These are phyloP conservation scores for Moringa oleifera DNA, from an alignment of 345 rosid genomes.

Conservation along the genomic window DNA sequence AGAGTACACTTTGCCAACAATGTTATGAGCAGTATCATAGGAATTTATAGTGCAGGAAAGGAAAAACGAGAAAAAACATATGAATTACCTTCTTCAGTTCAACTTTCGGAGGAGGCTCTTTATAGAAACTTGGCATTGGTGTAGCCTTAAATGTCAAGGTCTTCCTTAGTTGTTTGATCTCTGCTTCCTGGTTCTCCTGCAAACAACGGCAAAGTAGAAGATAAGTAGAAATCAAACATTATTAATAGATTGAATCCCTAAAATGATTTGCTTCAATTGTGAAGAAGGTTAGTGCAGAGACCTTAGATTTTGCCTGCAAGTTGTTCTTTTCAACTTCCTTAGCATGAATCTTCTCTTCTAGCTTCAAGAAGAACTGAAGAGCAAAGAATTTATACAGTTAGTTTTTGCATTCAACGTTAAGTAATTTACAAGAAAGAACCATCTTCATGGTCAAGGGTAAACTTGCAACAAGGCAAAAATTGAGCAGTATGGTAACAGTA, in stretches of 20 bases:
- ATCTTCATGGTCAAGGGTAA: not conserved
- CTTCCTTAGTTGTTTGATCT: slow-evolving; percentile 83
- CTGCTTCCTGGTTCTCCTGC: slow-evolving; percentile 93
- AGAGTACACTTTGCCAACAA: too few species aligned
- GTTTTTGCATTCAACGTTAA: not conserved
- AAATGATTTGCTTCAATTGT: slow-evolving; percentile 7
- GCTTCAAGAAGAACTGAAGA: slow-evolving; percentile 75
- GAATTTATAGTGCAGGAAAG: not conserved
- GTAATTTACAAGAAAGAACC: not conserved
- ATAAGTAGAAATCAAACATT: not conserved
- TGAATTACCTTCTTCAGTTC: slow-evolving; percentile 85
- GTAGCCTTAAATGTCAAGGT: slow-evolving; percentile 90
- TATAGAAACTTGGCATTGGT: slow-evolving; percentile 95
- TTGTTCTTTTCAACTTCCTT: slow-evolving; percentile 72
- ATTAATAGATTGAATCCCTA: not conserved
- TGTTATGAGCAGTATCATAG: too few species aligned
- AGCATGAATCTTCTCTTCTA: slow-evolving; percentile 93
- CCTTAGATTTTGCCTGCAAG: slow-evolving; percentile 94
- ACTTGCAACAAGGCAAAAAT: not conserved
- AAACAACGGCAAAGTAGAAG: not conserved
- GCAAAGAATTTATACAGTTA: slow-evolving; percentile 10
- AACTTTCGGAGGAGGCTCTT: slow-evolving; percentile 87
- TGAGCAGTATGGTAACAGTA: slow-evolving; percentile 3
- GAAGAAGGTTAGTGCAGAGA: slow-evolving; percentile 15
- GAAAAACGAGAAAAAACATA: not conserved